phyloP scores from a whole-genome alignment of 495 filamentous ascomycete genomes.

The Penicillium daleae region DNA sequence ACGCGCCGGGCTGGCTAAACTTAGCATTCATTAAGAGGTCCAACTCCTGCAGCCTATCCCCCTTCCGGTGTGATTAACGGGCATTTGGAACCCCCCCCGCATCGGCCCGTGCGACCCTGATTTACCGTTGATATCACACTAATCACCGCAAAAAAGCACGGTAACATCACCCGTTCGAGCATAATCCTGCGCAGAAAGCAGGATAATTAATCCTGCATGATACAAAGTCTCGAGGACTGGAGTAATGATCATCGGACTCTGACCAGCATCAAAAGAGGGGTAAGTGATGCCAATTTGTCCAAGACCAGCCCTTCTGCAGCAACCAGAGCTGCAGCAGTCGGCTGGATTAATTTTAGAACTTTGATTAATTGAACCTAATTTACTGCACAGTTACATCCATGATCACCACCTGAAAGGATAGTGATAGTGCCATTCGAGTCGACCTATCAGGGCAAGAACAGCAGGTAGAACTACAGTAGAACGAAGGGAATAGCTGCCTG shows the following conservation, averaged over 20 bases:
- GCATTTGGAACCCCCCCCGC: conserved; percentile 3
- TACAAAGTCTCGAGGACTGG: background rate
- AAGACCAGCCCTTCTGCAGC: background rate
- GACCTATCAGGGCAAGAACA: background rate
- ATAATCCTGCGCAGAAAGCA: conserved; percentile 10
- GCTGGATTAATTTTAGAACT: conserved; percentile 25
- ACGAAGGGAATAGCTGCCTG: background rate
- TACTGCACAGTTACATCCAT: background rate
- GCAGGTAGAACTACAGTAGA: background rate
- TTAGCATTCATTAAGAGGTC: conserved; percentile 26
- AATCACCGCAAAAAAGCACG: background rate
- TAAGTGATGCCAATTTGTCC: background rate
- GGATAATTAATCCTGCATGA: conserved; percentile 23
- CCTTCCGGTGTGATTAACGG: conserved; percentile 4
- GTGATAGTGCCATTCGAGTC: background rate
- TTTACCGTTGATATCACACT: background rate
- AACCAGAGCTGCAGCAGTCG: conserved; percentile 8
- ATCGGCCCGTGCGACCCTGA: conserved; percentile 20
- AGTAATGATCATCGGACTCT: background rate
- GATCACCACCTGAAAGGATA: background rate
- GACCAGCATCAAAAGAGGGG: background rate
- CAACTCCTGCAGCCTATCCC: background rate
- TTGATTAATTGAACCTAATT: conserved; percentile 14
- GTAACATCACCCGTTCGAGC: conserved; percentile 20
- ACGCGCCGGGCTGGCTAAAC: conserved; percentile 40